Base-by-base conservation (phyloP, 140 eudicot genomes). In the Flaveria floridana region DNA sequence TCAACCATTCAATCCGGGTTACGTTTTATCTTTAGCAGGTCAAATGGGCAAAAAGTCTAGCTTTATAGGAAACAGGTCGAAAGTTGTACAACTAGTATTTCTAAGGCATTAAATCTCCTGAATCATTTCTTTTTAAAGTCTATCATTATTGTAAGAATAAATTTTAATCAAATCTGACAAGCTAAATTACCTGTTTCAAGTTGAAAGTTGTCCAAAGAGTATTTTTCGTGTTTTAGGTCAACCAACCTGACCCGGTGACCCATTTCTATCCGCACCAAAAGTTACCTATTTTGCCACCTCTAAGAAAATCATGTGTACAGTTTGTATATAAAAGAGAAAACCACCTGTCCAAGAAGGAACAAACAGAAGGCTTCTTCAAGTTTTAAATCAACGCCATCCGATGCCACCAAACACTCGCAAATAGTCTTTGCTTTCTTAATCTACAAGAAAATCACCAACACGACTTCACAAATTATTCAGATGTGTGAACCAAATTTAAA, bases 341-440 rank as follows among this genome's bases (percentile, higher is more conserved):
- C 1, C 82, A 93, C 99, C 97, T 88, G 96, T 65, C 96, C 99
- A 47, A 93, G 91, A 80, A 93, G 96, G 76, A 82, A 90, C 67
- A 85, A 79, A 84, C 97, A 93, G 65, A 90, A 85, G 79, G 91
- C 86, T 82, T 93, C 96, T 85, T 88, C 99, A 79, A 90, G 91
- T 85, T 90, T 93, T 57, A 93, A 70, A 83, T 88, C 95, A 69
- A 86, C 74, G 70, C 97, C 96, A 68, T 93, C 99, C 39, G 99
- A 86, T 39, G 89, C 88, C 65, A 88, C 79, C 23, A 93, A 78
- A 84, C 96, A 86, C 85, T 93, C 96, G 19, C 94, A 86, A 20
- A 93, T 88, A 55, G 76, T 66, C 82, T 84, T 88, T 50, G 90
- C 97, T 76, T 81, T 93, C 76, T 76, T 82, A 76, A 93, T 84